Evolutionary conservation across 2,329 filamentous ascomycete genomes (phyloP), one percentile per base, ranked within the genome.

Genomic region (Diaporthe ampelina): DNA sequence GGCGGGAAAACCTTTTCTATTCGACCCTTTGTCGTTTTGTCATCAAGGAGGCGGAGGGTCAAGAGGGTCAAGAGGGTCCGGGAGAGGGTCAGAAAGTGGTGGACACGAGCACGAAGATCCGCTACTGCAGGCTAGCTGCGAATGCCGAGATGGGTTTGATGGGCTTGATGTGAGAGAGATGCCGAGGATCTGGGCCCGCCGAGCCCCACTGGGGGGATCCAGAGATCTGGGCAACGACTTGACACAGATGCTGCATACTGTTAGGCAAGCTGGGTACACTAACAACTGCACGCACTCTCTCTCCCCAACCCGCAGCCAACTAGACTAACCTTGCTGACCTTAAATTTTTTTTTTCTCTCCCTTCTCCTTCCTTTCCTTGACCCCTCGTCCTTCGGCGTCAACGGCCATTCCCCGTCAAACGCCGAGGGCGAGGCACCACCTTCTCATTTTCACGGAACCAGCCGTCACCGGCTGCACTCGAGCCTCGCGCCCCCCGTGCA

Each of bases 401-500:
- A 50, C 59, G 61, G 43, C 17, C 59, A 65, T 43, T 50, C 40
- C 26, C 59, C 59, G 59, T 26, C 59, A 65, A 65, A 65, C 59
- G 43, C 59, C 43, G 61, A 65, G 17, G 45, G 45, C 45, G 45
- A 21, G 45, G 26, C 61, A 50, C 61, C 26, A 65, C 43, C 26
- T 40, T 29, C 24, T 3, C 52, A 15, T 19, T 11, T 37, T 35
- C 43, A n/a, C 61, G 61, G 61, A 65, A 50, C 19, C 61, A 65
- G 19, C 61, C 61, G 61, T 65, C 61, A 48, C 61, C 65, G 70
- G 48, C 32, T 50, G 59, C 73, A 74, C 24, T 67, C 43, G 52
- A 74, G 54, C 52, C 59, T 59, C 43, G 73, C 61, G n/a, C 69
- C 73, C 15, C 59, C 68, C 35, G 73, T 74, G 40, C 59, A 74